A percentile compares a stretch with the other conserved stretches of the same genome.
Conservation (phyloP, 345 rosid species). For the Eucalyptus curtisii region DNA sequence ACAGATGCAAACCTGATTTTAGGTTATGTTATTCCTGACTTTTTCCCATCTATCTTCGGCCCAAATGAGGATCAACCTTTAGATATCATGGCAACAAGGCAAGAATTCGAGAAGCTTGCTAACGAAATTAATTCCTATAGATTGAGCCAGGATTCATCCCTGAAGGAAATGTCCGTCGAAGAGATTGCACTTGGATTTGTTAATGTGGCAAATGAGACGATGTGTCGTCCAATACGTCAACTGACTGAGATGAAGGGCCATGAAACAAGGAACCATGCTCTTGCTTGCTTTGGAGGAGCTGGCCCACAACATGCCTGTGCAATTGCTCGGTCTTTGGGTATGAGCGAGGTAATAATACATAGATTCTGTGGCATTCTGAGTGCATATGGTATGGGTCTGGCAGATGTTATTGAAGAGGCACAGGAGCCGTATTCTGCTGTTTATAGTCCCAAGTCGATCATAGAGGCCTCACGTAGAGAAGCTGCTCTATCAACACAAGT, state of each 20-base stretch:
- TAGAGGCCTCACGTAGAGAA: constrained; percentile 67
- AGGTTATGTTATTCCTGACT: constrained; percentile 88
- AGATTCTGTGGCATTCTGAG: constrained; percentile 86
- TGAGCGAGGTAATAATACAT: constrained; percentile 86
- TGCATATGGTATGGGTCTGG: constrained; percentile 98
- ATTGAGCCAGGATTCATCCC: constrained; percentile 59
- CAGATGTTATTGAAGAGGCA: constrained; percentile 93
- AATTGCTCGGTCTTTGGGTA: constrained; percentile 83
- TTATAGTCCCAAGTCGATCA: constrained; percentile 50
- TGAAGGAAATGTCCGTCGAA: constrained; percentile 78
- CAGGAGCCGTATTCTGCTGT: constrained; percentile 92
- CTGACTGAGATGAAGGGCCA: constrained; percentile 98
- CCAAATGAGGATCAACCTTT: constrained; percentile 75
- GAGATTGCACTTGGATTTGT: constrained; percentile 88
- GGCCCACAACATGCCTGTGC: constrained; percentile 99
- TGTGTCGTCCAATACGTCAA: constrained; percentile 96
- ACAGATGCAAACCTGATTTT: constrained; percentile 90
- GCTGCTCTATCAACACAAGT: constrained; percentile 36
- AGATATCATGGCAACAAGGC: constrained; percentile 60
- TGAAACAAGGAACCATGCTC: constrained; percentile 88
- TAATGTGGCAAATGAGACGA: constrained; percentile 92
- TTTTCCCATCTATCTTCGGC: constrained; percentile 91
- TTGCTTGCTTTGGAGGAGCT: constrained; percentile 98
- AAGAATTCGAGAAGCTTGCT: constrained; percentile 71
- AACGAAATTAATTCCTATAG: constrained; percentile 64